Percentiles rank a stretch among this genome's conserved stretches.
Conservation (phyloP, 257 asterid species). For the Solanum tarapatanum region DNA sequence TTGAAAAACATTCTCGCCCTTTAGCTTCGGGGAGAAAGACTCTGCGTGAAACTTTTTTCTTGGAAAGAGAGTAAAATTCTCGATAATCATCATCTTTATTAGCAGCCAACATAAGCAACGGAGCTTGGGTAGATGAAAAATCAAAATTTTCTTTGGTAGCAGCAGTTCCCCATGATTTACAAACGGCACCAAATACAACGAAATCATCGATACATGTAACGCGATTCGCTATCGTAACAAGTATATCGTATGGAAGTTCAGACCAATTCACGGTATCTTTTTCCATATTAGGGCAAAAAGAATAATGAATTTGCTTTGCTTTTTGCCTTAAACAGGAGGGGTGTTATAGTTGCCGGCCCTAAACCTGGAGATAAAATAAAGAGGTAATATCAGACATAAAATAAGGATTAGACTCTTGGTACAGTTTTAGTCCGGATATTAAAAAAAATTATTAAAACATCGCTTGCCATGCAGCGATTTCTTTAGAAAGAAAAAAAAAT, state of each 20-base stretch:
- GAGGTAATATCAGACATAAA: no score
- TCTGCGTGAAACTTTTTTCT: background rate
- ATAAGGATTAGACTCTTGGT: no score
- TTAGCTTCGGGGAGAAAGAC: background rate
- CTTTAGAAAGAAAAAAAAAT: no score
- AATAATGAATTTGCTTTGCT: no score
- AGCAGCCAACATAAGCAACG: background rate
- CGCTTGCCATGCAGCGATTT: no score
- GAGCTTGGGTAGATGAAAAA: background rate
- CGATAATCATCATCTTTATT: background rate
- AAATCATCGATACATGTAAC: background rate
- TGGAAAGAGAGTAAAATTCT: background rate
- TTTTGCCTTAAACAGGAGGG: no score
- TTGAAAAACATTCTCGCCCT: background rate
- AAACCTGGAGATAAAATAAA: no score
- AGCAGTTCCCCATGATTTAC: background rate
- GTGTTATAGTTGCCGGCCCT: no score
- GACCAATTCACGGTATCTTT: no score
- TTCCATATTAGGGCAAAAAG: no score
- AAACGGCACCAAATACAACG: background rate
- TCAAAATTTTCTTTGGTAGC: background rate
- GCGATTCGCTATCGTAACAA: background rate
- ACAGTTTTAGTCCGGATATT: no score
- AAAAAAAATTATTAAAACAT: no score
- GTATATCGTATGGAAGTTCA: background rate